These are phyloP conservation scores for Naganishia vaughanmartiniae DNA, from an alignment of 768 basidiomycete genomes.

Conservation along the genomic window DNA sequence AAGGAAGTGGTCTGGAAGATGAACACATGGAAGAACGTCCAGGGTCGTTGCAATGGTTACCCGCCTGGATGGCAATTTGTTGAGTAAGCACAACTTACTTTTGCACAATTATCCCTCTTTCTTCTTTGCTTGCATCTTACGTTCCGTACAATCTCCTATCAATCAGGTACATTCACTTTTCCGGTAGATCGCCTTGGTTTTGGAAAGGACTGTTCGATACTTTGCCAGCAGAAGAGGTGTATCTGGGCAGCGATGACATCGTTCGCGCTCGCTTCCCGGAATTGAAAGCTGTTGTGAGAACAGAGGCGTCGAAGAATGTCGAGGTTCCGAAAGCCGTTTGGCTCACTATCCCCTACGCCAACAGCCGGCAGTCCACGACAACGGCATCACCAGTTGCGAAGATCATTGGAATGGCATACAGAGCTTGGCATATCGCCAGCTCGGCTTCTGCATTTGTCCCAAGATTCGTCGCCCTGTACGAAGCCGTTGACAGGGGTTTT, in stretches of 20 bases:
- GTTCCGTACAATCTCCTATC: too few species aligned
- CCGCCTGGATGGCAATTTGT: not conserved
- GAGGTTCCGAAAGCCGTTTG: not conserved
- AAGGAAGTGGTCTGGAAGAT: constrained; percentile 1
- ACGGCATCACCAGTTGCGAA: too few species aligned
- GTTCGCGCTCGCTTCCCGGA: not conserved
- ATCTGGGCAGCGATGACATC: not conserved
- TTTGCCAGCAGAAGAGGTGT: not conserved
- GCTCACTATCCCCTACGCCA: not conserved
- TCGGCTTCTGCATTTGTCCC: too few species aligned
- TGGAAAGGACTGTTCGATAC: not conserved
- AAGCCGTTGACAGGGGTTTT: too few species aligned
- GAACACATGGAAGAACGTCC: not conserved
- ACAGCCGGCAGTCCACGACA: not conserved
- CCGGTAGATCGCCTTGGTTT: not conserved
- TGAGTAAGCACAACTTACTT: not conserved
- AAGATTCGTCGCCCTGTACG: too few species aligned
- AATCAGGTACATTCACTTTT: not conserved
- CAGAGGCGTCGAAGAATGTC: not conserved
- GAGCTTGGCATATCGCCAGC: too few species aligned
- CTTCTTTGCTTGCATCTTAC: too few species aligned
- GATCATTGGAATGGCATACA: too few species aligned
- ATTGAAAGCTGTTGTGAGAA: not conserved
- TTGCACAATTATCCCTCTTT: not conserved
- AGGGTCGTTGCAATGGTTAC: not conserved